phyloP scores from a whole-genome alignment of 73 alveolate genomes.

The Tetrahymena thermophila region DNA sequence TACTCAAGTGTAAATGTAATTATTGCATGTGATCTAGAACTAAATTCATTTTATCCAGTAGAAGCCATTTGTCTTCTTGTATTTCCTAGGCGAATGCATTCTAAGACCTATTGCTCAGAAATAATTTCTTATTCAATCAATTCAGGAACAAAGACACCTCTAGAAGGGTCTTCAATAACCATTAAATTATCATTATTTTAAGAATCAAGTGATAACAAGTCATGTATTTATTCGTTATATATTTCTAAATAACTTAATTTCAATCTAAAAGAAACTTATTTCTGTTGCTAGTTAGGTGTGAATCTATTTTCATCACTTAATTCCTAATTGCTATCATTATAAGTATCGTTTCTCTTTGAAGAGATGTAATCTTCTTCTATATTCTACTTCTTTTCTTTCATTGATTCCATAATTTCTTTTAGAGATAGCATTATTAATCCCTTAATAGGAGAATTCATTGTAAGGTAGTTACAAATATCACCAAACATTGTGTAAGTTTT shows the following conservation, averaged over 20 bases:
- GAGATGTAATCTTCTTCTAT: background rate
- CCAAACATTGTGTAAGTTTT: background rate
- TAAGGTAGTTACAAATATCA: background rate
- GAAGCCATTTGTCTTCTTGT: conserved; percentile 78
- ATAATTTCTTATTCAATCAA: conserved; percentile 61
- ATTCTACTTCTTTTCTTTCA: background rate
- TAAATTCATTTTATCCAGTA: conserved; percentile 68
- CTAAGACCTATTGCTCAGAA: conserved; percentile 56
- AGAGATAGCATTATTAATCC: background rate
- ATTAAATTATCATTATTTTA: conserved; percentile 43
- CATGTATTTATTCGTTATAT: background rate
- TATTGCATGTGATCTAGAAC: conserved; percentile 89
- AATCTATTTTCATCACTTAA: background rate
- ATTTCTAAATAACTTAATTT: background rate
- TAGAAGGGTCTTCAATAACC: conserved; percentile 71
- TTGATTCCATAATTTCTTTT: background rate
- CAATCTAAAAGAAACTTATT: background rate
- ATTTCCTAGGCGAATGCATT: conserved; percentile 68
- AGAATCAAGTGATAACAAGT: background rate
- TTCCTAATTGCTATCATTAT: background rate
- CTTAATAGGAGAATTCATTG: background rate
- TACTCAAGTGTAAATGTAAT: conserved; percentile 52
- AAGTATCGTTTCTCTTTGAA: background rate
- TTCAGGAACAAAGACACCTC: conserved; percentile 61
- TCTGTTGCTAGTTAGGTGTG: background rate